Percentiles rank a stretch among this genome's conserved stretches.
Conservation (phyloP, 306 rosid genomes). For the Lathyrus aphaca region DNA sequence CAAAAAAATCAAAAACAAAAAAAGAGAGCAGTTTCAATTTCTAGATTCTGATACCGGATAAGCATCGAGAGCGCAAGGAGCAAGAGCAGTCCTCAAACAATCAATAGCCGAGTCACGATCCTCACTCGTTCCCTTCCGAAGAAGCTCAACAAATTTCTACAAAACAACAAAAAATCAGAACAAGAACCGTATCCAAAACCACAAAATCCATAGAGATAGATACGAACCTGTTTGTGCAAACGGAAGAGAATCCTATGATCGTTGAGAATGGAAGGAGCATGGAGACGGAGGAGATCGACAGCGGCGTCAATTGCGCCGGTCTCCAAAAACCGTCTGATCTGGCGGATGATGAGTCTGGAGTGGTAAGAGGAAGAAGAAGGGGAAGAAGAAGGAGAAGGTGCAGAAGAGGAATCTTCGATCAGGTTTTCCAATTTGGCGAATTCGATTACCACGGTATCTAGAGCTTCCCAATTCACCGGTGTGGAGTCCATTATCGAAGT, state of each 20-base stretch:
- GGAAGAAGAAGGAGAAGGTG: slow-evolving; percentile 50
- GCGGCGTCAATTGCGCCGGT: slow-evolving; percentile 73
- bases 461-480: slow-evolving; percentile 93
- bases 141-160: slow-evolving; percentile 91
- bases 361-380: slow-evolving; percentile 84
- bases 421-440: slow-evolving; percentile 94
- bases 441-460: slow-evolving; percentile 77
- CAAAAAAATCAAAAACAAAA: background rate
- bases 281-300: slow-evolving; percentile 70
- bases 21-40: background rate
- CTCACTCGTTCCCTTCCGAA: slow-evolving; percentile 79
- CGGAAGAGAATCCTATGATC: slow-evolving; percentile 92
- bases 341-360: slow-evolving; percentile 77
- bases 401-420: slow-evolving; percentile 58
- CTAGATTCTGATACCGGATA: slow-evolving; percentile 68
- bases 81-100: slow-evolving; percentile 82
- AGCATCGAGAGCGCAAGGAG: slow-evolving; percentile 98
- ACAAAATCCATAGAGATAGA: background rate
- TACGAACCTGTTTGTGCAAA: slow-evolving; percentile 83
- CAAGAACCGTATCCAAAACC: background rate
- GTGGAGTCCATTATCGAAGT: slow-evolving; percentile 62
- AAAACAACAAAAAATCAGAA: slow-evolving; percentile 28
- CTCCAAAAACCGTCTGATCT: slow-evolving; percentile 76
- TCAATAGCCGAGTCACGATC: slow-evolving; percentile 84
- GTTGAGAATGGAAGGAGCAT: slow-evolving; percentile 82